Base-by-base conservation (phyloP, 2,329 filamentous ascomycete species). In the Blastomyces percursus region DNA sequence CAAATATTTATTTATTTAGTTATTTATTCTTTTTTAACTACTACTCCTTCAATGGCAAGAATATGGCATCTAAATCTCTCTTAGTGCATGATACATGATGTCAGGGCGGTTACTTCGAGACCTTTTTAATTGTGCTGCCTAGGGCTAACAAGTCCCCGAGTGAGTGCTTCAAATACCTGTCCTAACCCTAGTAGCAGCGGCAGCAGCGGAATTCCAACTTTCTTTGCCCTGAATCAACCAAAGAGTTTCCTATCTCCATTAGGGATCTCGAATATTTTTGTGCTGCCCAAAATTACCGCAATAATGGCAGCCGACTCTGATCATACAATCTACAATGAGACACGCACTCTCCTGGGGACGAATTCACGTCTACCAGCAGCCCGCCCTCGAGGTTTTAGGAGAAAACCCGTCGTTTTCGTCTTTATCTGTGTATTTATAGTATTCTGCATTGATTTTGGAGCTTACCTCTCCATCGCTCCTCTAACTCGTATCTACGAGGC, bases 401-500 rank as follows among this genome's bases (percentile, higher is more conserved):
- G 56, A 12, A 62, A 60, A 32, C 64, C 63, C 9, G 32, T 60
- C 5, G 21, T 61, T 21, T 64, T 65, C 30, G 60, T 66, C 35
- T 16, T 64, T 7, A 40, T 65, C 11, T 63, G 63, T 46, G 57
- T 63, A 8, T 14, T 61, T 2, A 14, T 61, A 2, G 19, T 61
- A 27, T 65, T 65, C 30, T 44, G 42, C 30, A 7, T 66, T 38
- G 64, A 66, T 51, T 65, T 65, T 57, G 64, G 61, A 21, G 51
- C 35, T 12, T 63, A 61, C 40, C 44, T 66, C 38, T 46, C 40
- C 58, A 21, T 66, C 27, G 61, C 64, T 46, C 65, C 65, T 11
- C 62, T 64, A 66, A 80, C 78, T 7, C 77, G 79, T 59, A 75
- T 82, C 48, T 79, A 74, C 69, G 80, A 82, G 66, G 73, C 76